Evolutionary conservation across 164 flowering plant species (phyloP).

Genomic region (Paratinospora sagittata): DNA sequence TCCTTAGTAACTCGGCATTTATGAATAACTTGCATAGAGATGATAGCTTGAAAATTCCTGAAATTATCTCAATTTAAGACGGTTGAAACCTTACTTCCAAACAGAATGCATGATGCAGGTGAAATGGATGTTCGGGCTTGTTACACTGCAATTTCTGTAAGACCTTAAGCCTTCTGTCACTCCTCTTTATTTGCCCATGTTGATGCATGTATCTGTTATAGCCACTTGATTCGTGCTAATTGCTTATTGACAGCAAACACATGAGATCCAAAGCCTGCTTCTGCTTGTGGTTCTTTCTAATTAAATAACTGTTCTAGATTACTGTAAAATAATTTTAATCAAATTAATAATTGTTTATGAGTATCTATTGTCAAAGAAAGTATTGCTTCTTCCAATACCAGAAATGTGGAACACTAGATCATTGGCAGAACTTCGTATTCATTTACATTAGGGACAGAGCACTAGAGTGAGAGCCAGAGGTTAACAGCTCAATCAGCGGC

Average conservation of each 20-base stretch:
- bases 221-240: background rate
- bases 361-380: background rate
- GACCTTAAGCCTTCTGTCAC: conserved; percentile 11
- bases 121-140: conserved; percentile 98
- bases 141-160: conserved; percentile 91
- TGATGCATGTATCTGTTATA: background rate
- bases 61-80: background rate
- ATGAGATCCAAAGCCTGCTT: background rate
- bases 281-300: background rate
- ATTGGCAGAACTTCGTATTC: no score
- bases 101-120: conserved; percentile 93
- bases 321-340: background rate
- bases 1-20: no score
- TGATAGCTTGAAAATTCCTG: background rate
- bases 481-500: no score
- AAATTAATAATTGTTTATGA: background rate
- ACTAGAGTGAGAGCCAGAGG: no score
- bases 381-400: no score
- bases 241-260: background rate
- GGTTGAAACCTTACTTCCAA: conserved; percentile 1
- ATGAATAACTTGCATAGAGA: no score
- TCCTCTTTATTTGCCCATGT: background rate
- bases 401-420: no score
- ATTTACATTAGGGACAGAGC: no score
- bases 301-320: background rate